Conservation (phyloP, 1,139 yeast genomes). For the Hyphopichia wangnamkhiaoensis region DNA sequence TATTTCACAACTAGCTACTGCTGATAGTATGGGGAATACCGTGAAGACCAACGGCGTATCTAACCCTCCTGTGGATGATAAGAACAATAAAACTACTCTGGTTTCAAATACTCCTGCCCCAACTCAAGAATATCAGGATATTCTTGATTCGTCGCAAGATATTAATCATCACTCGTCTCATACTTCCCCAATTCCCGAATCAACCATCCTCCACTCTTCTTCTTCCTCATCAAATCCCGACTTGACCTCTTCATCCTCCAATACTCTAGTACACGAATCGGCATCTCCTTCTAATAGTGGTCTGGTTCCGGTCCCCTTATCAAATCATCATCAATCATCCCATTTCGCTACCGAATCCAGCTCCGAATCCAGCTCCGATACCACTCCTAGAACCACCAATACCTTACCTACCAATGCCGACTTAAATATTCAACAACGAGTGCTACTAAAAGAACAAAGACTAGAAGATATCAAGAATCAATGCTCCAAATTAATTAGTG, state of each 20-base stretch:
- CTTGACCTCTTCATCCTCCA: not conserved
- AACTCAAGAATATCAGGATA: constrained; percentile 1
- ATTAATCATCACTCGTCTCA: not conserved
- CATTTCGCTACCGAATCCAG: not conserved
- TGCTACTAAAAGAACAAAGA: constrained; percentile 23
- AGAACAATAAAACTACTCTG: not conserved
- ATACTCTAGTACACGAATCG: not conserved
- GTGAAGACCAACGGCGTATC: too few species aligned
- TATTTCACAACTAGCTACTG: too few species aligned
- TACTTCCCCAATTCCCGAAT: too few species aligned
- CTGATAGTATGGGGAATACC: too few species aligned
- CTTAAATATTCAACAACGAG: constrained; percentile 10
- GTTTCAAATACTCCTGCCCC: not conserved
- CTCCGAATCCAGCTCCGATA: not conserved
- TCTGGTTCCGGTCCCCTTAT: too few species aligned
- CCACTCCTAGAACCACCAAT: constrained; percentile 3
- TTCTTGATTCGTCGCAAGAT: not conserved
- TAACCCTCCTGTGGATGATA: too few species aligned
- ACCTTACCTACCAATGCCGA: constrained; percentile 5
- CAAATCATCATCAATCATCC: not conserved
- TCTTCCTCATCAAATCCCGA: not conserved
- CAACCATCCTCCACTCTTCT: not conserved
- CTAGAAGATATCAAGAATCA: constrained; percentile 38
- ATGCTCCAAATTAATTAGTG: constrained; percentile 35
- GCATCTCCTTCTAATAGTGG: not conserved